Percentiles rank a stretch among this genome's conserved stretches.
Evolutionary conservation across 805 yeast genomes (phyloP).

Genomic region (Metschnikowia kunwiensis): DNA sequence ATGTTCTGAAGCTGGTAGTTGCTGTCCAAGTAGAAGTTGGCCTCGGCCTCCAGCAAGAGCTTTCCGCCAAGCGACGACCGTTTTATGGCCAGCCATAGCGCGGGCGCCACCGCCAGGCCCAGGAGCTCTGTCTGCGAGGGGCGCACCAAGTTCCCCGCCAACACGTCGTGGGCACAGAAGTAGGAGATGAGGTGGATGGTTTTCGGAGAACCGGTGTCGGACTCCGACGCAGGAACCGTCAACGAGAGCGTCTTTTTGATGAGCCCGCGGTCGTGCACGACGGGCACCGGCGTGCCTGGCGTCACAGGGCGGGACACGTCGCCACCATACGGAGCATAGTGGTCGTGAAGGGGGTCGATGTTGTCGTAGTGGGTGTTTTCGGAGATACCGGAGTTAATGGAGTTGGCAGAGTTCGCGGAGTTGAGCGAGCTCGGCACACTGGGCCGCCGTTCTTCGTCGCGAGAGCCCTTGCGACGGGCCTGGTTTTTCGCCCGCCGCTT

Average conservation of each 20-base stretch:
- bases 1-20: conserved; percentile 43
- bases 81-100: conserved; percentile 54
- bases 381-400: neutral
- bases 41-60: conserved; percentile 47
- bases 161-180: conserved; percentile 72
- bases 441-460: neutral
- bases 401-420: too few species aligned
- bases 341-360: neutral
- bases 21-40: conserved; percentile 45
- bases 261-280: conserved; percentile 45
- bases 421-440: neutral
- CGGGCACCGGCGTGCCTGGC: conserved; percentile 3
- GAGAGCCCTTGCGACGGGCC: neutral
- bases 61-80: conserved; percentile 60
- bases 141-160: conserved; percentile 49
- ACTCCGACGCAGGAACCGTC: conserved; percentile 36
- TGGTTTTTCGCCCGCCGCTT: conserved; percentile 36
- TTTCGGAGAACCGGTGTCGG: conserved; percentile 29
- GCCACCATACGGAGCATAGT: neutral
- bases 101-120: conserved; percentile 44
- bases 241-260: conserved; percentile 80
- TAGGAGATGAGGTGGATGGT: conserved; percentile 77
- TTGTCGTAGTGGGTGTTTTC: conserved; percentile 6
- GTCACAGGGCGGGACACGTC: neutral
- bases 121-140: conserved; percentile 59